Base-by-base conservation (phyloP, 225 moss, liverwort and hornwort genomes). In the Antitrichia curtipendula region DNA sequence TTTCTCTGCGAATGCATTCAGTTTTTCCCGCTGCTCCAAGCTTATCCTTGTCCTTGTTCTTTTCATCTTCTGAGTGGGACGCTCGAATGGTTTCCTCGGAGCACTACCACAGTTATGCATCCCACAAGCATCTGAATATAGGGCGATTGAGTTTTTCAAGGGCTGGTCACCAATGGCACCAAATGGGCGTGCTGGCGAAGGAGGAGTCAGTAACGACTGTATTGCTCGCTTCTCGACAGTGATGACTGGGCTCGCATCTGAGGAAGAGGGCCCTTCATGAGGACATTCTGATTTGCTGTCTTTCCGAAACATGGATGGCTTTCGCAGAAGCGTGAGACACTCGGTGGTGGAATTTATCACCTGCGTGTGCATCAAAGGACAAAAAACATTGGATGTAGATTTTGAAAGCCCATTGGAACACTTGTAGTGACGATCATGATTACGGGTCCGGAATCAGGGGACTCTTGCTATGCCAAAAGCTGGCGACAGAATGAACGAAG, bases 1-100 rank as follows among this genome's bases (percentile, higher is more conserved):
- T 83, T 92, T 94, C 80, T 94, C 90, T 65, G 94, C 94, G 73
- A 94, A 94, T 20, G 90, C 92, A 69, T 92, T 94, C 45, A 94
- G 56, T 66, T 94, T 94, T 10, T 90, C 94, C 10, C 94, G 90
- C 61, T 94, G 94, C 87, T 94, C 94, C 87, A 91, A 80, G 82
- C 91, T 94, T 17, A 94, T 94, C 34, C 94, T 82, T 21, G 94
- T 94, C 69, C 94, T 87, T 61, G 91, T 92, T 80, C 94, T 82
- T 63, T 94, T 94, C 82, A 85, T 83, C 60, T 92, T 94, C 27
- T 91, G 94, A 27, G 68, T 82, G 75, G 71, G 50, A 22, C 76
- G 88, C 57, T 93, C 93, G 25, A 75, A 41, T 27, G 88, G 89
- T 77, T 93, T 93, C 69, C 90, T 89, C n/a, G 85, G 85, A 78